Evolutionary conservation across 257 asterid species (phyloP).

Genomic region (Nicotiana knightiana): DNA sequence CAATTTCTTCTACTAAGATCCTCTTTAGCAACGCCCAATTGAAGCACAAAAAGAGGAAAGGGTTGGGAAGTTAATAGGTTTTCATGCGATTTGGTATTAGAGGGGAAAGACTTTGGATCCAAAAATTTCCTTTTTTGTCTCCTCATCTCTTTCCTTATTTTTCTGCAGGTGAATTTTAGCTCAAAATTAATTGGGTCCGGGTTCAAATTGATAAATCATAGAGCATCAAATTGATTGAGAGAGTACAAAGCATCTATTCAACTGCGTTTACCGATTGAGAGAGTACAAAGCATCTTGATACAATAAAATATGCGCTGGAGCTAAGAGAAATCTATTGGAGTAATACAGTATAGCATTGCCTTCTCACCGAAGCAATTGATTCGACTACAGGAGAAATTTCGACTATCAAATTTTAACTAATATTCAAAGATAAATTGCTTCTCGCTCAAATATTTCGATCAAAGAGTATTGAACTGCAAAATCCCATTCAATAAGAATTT

Average conservation of each 20-base stretch:
- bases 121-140: too few species aligned
- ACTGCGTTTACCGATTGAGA: background rate
- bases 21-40: too few species aligned
- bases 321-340: background rate
- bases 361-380: background rate
- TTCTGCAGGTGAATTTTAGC: background rate
- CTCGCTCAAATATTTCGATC: background rate
- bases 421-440: background rate
- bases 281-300: background rate
- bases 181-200: background rate
- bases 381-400: background rate
- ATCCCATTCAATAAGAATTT: background rate
- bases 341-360: background rate
- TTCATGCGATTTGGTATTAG: too few species aligned
- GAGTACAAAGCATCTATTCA: background rate
- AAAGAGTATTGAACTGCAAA: background rate
- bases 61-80: too few species aligned
- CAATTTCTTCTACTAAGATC: too few species aligned
- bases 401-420: background rate
- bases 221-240: background rate
- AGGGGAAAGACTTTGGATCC: too few species aligned
- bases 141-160: too few species aligned
- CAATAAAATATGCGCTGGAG: background rate
- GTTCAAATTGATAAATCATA: background rate
- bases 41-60: too few species aligned